Percentiles rank a stretch among this genome's conserved stretches.
Conservation (phyloP, 2,329 filamentous ascomycete species). For the Nannizziopsis arthrosporioides region DNA sequence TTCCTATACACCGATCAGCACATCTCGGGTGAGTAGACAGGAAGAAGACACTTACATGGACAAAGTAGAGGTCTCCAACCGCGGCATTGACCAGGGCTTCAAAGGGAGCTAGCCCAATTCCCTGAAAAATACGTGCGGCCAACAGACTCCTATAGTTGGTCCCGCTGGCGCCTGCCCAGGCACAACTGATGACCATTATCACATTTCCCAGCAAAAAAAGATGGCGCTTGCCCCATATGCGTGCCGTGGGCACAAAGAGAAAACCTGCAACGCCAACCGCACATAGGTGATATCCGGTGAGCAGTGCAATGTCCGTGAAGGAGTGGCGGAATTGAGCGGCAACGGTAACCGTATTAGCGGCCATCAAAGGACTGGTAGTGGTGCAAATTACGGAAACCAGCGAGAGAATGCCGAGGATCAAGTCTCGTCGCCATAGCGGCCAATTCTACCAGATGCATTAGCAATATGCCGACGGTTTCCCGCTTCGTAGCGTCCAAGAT, state of each 20-base stretch:
- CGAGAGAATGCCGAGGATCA: slow-evolving; percentile 67
- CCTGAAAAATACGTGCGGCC: slow-evolving; percentile 72
- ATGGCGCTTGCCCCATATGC: slow-evolving; percentile 89
- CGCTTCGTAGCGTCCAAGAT: not conserved
- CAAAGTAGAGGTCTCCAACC: slow-evolving; percentile 82
- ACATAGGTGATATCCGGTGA: slow-evolving; percentile 79
- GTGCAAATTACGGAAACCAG: slow-evolving; percentile 72
- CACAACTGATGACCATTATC: slow-evolving; percentile 60
- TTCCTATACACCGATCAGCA: slow-evolving; percentile 37
- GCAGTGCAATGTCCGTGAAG: slow-evolving; percentile 65
- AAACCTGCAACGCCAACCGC: slow-evolving; percentile 72
- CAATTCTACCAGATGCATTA: slow-evolving; percentile 49
- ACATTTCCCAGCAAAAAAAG: slow-evolving; percentile 67
- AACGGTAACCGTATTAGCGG: slow-evolving; percentile 73
- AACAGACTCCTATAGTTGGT: slow-evolving; percentile 60
- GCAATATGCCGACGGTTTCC: not conserved
- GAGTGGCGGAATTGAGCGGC: slow-evolving; percentile 51
- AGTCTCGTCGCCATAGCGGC: slow-evolving; percentile 74
- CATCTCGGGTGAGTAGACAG: not conserved
- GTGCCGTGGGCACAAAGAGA: slow-evolving; percentile 74
- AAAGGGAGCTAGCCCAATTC: slow-evolving; percentile 75
- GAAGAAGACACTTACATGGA: slow-evolving; percentile 51
- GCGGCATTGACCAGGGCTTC: slow-evolving; percentile 81
- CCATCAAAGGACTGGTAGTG: slow-evolving; percentile 72
- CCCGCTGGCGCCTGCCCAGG: slow-evolving; percentile 63